phyloP scores from a whole-genome alignment of 495 filamentous ascomycete species.

The Penicillium steckii region DNA sequence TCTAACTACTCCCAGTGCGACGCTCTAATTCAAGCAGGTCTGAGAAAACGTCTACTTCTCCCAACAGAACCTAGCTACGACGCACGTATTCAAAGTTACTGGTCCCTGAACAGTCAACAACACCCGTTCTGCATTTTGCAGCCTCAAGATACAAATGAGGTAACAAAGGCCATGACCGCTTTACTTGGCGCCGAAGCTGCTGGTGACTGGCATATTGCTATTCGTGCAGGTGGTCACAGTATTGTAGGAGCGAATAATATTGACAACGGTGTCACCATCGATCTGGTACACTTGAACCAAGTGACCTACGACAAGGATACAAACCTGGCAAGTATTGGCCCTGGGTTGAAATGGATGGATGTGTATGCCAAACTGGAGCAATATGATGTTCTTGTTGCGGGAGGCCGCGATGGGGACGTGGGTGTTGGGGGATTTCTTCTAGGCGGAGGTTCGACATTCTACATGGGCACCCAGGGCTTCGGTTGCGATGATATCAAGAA shows the following conservation, averaged over 20 bases:
- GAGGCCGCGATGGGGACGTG: slow-evolving; percentile 40
- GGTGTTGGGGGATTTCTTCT: slow-evolving; percentile 43
- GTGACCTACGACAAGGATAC: slow-evolving; percentile 36
- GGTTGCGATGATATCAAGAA: slow-evolving; percentile 48
- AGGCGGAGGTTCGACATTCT: slow-evolving; percentile 25
- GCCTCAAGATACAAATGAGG: slow-evolving; percentile 30
- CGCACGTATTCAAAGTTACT: slow-evolving; percentile 15
- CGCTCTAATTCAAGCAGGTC: neutral
- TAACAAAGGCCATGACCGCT: slow-evolving; percentile 31
- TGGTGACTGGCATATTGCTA: slow-evolving; percentile 40
- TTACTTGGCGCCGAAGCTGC: slow-evolving; percentile 13
- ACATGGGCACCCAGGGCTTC: slow-evolving; percentile 26
- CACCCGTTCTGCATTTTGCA: slow-evolving; percentile 37
- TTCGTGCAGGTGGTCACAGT: slow-evolving; percentile 51
- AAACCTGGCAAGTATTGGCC: slow-evolving; percentile 36
- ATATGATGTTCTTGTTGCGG: slow-evolving; percentile 32
- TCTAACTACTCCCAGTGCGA: neutral
- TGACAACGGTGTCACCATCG: slow-evolving; percentile 49
- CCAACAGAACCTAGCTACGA: neutral
- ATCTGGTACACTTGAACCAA: slow-evolving; percentile 44
- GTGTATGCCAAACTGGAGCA: slow-evolving; percentile 39
- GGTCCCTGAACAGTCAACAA: slow-evolving; percentile 30
- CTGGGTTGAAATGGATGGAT: slow-evolving; percentile 44
- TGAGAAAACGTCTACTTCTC: neutral
- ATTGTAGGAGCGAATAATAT: slow-evolving; percentile 38